phyloP scores from a whole-genome alignment of 495 filamentous ascomycete species.

The Aspergillus egyptiacus region DNA sequence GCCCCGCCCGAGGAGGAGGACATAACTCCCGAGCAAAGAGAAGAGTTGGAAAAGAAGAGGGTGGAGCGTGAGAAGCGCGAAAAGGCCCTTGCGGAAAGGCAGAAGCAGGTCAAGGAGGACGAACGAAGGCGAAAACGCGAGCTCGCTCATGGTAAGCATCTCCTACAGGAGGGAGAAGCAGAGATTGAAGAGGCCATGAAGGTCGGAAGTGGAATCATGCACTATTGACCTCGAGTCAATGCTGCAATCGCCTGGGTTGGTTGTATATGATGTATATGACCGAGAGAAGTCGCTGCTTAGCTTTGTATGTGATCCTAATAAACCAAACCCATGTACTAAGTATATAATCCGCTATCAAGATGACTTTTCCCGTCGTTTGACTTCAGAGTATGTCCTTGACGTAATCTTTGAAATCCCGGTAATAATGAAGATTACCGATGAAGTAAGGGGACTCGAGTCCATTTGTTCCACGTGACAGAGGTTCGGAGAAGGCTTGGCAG shows the following conservation, averaged over 20 bases:
- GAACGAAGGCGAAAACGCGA: conserved; percentile 62
- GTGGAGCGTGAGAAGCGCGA: conserved; percentile 63
- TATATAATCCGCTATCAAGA: too few species aligned
- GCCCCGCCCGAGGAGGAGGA: conserved; percentile 55
- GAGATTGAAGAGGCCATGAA: conserved; percentile 77
- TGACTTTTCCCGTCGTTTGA: too few species aligned
- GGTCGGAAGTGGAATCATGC: conserved; percentile 59
- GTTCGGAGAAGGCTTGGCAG: conserved; percentile 23
- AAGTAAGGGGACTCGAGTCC: too few species aligned
- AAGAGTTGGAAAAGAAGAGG: conserved; percentile 54
- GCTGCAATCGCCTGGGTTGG: too few species aligned
- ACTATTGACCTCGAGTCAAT: too few species aligned
- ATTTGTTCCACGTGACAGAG: conserved; percentile 22
- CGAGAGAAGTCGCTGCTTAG: too few species aligned
- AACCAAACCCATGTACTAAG: too few species aligned
- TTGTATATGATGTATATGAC: too few species aligned
- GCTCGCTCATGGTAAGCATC: conserved; percentile 57
- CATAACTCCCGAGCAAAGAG: conserved; percentile 52
- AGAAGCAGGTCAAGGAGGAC: conserved; percentile 67
- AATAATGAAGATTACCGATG: too few species aligned
- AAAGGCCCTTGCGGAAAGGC: conserved; percentile 67
- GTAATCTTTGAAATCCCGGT: too few species aligned
- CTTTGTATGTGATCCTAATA: too few species aligned
- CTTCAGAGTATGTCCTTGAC: too few species aligned
- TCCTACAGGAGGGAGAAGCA: conserved; percentile 66